A percentile compares a stretch with the other conserved stretches of the same genome.
These are phyloP conservation scores for Colletotrichum spaethianum DNA, from an alignment of 2,329 filamentous ascomycete genomes.

Conservation along the genomic window DNA sequence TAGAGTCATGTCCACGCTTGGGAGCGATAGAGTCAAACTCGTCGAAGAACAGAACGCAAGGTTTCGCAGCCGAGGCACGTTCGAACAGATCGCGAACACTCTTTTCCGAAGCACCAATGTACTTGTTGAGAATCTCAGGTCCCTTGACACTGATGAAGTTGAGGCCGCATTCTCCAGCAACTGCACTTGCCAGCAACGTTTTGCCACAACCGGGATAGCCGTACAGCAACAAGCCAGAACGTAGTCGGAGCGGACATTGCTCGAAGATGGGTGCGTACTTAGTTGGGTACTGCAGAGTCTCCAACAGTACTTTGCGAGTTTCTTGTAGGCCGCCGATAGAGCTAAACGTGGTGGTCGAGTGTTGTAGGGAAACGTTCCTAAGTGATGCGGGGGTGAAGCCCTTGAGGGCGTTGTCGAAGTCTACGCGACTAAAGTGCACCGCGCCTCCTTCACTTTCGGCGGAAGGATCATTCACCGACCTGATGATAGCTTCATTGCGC, in stretches of 20 bases:
- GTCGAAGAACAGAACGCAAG: conserved; percentile 97
- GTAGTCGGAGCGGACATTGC: conserved; percentile 92
- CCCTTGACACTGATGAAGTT: conserved; percentile 99
- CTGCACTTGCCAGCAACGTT: conserved; percentile 93
- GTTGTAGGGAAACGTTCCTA: conserved; percentile 93
- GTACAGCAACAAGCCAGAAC: conserved; percentile 93
- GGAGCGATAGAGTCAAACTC: conserved; percentile 99
- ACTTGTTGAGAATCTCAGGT: conserved; percentile 98
- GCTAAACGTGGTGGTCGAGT: conserved; percentile 91
- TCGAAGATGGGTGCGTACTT: conserved; percentile 98
- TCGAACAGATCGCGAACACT: conserved; percentile 96
- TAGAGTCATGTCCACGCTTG: conserved; percentile 96
- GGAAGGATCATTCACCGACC: conserved; percentile 74
- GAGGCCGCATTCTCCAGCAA: conserved; percentile 97
- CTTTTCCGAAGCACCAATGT: conserved; percentile 98
- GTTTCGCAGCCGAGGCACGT: conserved; percentile 88
- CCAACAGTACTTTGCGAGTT: conserved; percentile 91
- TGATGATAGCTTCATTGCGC: conserved; percentile 92
- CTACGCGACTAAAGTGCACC: conserved; percentile 77
- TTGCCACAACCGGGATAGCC: conserved; percentile 98
- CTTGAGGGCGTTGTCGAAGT: conserved; percentile 88
- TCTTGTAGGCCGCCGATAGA: conserved; percentile 90
- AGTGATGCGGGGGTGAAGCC: conserved; percentile 96
- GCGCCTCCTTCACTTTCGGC: conserved; percentile 59
- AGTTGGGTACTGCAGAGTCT: conserved; percentile 96